These are phyloP conservation scores for Copromyces sp. DNA, from an alignment of 495 filamentous ascomycete genomes.

Conservation along the genomic window DNA sequence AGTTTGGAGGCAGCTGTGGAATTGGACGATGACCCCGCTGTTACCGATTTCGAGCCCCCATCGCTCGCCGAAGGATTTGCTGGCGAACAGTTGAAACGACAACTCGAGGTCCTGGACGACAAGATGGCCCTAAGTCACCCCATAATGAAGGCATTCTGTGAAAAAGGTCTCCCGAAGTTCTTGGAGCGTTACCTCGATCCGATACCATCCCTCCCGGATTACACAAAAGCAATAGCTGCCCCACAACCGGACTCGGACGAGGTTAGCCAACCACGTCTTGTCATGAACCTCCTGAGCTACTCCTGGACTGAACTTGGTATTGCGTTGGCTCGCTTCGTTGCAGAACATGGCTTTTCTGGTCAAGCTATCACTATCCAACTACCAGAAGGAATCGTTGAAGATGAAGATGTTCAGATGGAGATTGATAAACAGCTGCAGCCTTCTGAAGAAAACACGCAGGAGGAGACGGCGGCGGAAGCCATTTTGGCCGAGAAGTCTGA, in stretches of 20 bases:
- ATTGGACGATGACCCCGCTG: conserved; percentile 64
- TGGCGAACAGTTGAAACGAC: conserved; percentile 60
- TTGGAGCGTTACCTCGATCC: conserved; percentile 63
- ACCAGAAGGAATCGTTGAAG: conserved; percentile 21
- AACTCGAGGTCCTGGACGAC: conserved; percentile 61
- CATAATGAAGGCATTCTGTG: conserved; percentile 50
- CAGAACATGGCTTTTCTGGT: conserved; percentile 21
- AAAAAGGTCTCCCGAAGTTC: conserved; percentile 50
- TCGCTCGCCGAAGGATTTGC: conserved; percentile 82
- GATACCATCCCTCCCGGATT: conserved; percentile 62
- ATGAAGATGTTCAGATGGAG: conserved; percentile 29
- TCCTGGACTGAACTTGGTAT: conserved; percentile 37
- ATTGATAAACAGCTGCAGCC: conserved; percentile 25
- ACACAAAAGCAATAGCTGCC: conserved; percentile 26
- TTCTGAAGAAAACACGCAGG: conserved; percentile 1
- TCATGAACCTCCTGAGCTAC: conserved; percentile 18
- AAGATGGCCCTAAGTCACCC: conserved; percentile 57
- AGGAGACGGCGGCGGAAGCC: conserved; percentile 1
- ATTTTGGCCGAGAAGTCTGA: conserved; percentile 4
- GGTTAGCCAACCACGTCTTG: conserved; percentile 45
- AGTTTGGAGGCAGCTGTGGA: conserved; percentile 88
- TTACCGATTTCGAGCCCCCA: conserved; percentile 61
- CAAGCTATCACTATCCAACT: conserved; percentile 25
- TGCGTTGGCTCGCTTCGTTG: conserved; percentile 23
- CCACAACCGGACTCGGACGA: conserved; percentile 26